Base-by-base conservation (phyloP, 2,329 filamentous ascomycete genomes). In the Colletotrichum neosansevieriae region DNA sequence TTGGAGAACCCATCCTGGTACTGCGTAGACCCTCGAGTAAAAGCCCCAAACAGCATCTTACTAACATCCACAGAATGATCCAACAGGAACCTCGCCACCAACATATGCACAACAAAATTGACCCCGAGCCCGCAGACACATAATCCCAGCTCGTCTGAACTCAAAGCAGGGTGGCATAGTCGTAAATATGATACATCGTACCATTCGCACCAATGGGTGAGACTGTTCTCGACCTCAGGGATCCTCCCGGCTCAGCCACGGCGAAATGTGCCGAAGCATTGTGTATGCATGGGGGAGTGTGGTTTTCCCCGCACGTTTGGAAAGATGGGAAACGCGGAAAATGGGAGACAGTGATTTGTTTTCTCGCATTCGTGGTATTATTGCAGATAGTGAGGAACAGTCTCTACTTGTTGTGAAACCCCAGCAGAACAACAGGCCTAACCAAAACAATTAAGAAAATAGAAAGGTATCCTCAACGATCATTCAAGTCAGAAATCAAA, bases 141-240 rank as follows among this genome's bases (percentile, higher is more conserved):
- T 24, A 17, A 51, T 36, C 29, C 49, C 29, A 29, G 10, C 24
- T 32, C 49, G 49, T 51, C 17, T 51, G 49, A n/a, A 29, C 49
- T 9, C 24, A n/a, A 17, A 29, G 49, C n/a, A 40, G 47, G 29
- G n/a, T 36, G 54, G 34, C 42, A 2, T 6, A 15, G 7, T 38
- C 5, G 11, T 19, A 15, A 6, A 19, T 34, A 17, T 19, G 50
- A 32, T 53, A 53, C 36, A 53, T 11, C 24, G 29, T 17, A 32
- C 29, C 24, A 29, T 29, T 15, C 24, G 12, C 13, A 13, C 10
- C 13, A 12, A 13, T 12, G 47, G 47, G 40, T 58, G 56, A n/a
- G 56, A 42, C 56, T 58, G 56, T 34, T 58, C 49, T 58, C 47
- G n/a, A 42, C 10, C 11, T 4, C 54, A 44, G 56, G 40, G 40